Evolutionary conservation across 768 basidiomycete species (phyloP), one percentile per base, ranked within the genome.

Genomic region (Lactarius psammicola): DNA sequence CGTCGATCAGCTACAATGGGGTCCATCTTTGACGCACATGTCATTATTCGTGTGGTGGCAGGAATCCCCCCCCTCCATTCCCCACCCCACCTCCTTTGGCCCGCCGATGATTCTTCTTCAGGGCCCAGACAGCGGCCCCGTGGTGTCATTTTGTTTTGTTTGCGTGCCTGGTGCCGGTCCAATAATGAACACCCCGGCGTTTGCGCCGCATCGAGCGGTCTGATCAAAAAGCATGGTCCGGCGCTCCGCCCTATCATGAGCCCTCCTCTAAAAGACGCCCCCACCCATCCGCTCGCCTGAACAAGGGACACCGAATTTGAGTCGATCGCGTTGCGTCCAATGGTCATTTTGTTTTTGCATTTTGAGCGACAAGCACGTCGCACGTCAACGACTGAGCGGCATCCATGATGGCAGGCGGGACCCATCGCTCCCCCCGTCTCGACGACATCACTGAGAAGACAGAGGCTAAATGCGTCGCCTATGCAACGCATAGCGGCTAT

Each of bases 51-150:
- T 8, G 33, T 8, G 31, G n/a, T 33, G 33, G 10, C 11, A 31
- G 28, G 17, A 31, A 20, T 13, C 11, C 18, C n/a, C 30, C 7
- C 36, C 8, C 30, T 3, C 17, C 9, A n/a, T n/a, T n/a, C 49
- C 17, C 11, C 4, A 7, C 28, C 30, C 28, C 33, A 40, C 64
- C 34, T 36, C 26, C 31, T 49, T 60, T 46, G 20, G 34, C 53
- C 17, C 30, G 23, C 40, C 46, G 6, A 36, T 31, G 59, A 26
- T 61, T 57, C 60, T 61, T 51, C 56, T 62, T 57, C 23, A 59
- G 58, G 65, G 65, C 34, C 66, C 55, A 63, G 66, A 66, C 60
- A n/a, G 57, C 61, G 62, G 62, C 57, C 65, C 66, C 66, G 61
- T 62, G 65, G 59, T 65, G 59, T 60, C 58, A 58, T 63, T 46